Percentiles rank a stretch among this genome's conserved stretches.
Conservation (phyloP, 768 basidiomycete genomes). For the Trametes punicea region DNA sequence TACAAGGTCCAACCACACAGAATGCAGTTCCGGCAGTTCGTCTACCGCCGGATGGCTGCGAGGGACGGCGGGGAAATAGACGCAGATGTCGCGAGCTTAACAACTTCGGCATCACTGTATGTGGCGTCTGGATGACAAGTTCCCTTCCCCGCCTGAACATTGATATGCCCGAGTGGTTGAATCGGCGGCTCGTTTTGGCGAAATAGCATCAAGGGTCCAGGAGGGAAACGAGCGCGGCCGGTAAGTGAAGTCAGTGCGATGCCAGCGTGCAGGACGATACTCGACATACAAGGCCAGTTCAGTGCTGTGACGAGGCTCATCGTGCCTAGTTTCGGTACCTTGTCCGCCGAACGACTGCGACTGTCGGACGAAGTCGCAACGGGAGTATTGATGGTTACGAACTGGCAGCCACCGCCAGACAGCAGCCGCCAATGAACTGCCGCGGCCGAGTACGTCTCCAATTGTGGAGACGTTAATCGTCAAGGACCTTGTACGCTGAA, state of each 20-base stretch:
- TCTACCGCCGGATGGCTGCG: constrained; percentile 5
- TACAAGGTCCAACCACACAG: background rate
- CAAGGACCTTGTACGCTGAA: background rate
- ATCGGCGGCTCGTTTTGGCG: constrained; percentile 5
- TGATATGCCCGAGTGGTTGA: constrained; percentile 1
- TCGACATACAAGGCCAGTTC: background rate
- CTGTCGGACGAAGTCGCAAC: constrained; percentile 9
- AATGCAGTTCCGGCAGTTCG: background rate
- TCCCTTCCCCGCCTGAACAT: constrained; percentile 8
- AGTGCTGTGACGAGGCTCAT: background rate
- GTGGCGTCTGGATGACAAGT: constrained; percentile 14
- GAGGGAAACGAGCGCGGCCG: background rate
- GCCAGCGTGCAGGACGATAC: background rate
- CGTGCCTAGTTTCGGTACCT: constrained; percentile 14
- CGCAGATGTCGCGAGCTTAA: constrained; percentile 7
- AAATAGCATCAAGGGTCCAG: background rate
- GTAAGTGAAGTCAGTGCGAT: background rate
- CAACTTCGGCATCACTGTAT: constrained; percentile 15
- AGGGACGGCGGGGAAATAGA: constrained; percentile 2
- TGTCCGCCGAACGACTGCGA: constrained; percentile 3
- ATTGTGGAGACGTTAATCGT: background rate
- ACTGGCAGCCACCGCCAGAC: background rate
- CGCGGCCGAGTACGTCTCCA: background rate
- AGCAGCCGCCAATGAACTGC: background rate
- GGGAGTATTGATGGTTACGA: constrained; percentile 12